Evolutionary conservation across 2,329 filamentous ascomycete genomes (phyloP).

Genomic region (Thelonectria discophora): DNA sequence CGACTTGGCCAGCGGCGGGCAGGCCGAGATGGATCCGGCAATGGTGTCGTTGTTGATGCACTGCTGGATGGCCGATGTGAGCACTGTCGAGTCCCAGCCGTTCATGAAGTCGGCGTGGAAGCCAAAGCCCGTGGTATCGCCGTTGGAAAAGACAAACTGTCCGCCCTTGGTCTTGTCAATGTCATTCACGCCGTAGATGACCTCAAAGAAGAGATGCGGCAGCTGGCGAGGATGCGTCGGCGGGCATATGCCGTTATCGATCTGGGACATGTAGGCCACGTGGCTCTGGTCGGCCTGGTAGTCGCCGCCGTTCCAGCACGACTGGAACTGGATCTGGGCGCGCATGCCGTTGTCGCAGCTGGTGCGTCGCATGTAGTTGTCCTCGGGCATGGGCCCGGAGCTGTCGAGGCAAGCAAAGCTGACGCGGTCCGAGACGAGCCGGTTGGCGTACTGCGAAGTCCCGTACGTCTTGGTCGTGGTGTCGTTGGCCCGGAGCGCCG

Average conservation of each 20-base stretch:
- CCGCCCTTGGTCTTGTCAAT: constrained; percentile 38
- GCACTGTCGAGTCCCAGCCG: constrained; percentile 32
- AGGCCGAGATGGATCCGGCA: constrained; percentile 25
- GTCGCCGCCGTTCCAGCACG: constrained; percentile 37
- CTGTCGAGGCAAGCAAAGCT: constrained; percentile 39
- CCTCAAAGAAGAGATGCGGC: constrained; percentile 37
- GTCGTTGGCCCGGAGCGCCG: constrained; percentile 27
- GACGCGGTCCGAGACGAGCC: constrained; percentile 33
- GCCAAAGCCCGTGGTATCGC: constrained; percentile 36
- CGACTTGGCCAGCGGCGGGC: constrained; percentile 31
- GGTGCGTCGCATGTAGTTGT: constrained; percentile 35
- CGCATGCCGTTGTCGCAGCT: constrained; percentile 38
- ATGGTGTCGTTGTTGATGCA: constrained; percentile 36
- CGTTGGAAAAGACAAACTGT: constrained; percentile 36
- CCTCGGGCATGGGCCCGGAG: constrained; percentile 32
- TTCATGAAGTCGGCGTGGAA: constrained; percentile 39
- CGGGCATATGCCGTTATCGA: constrained; percentile 38
- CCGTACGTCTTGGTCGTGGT: constrained; percentile 35
- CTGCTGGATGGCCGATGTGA: constrained; percentile 29
- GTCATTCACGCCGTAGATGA: constrained; percentile 36
- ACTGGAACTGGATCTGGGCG: constrained; percentile 38
- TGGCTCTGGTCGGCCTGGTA: constrained; percentile 37
- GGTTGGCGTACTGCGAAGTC: constrained; percentile 18
- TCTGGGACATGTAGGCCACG: constrained; percentile 37
- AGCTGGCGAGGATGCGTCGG: constrained; percentile 34